phyloP scores from a whole-genome alignment of 768 basidiomycete genomes.

The Phaeotremella skinneri region DNA sequence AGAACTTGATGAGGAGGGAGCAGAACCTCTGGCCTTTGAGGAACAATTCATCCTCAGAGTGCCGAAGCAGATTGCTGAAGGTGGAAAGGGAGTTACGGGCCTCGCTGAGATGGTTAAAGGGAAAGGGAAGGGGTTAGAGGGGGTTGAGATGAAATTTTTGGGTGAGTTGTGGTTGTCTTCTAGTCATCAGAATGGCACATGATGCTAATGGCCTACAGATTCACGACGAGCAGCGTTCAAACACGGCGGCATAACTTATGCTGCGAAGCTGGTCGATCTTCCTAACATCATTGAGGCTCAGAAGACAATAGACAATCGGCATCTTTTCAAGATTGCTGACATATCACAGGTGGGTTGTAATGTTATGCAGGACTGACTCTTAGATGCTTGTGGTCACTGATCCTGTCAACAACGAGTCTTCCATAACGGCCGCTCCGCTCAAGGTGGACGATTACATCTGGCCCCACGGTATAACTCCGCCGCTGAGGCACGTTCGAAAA shows the following conservation, averaged over 20 bases:
- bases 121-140: constrained; percentile 68
- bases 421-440: constrained; percentile 73
- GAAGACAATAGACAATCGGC: constrained; percentile 92
- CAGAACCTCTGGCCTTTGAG: constrained; percentile 85
- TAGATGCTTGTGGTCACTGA: constrained; percentile 89
- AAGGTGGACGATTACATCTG: constrained; percentile 95
- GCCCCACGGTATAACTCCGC: constrained; percentile 94
- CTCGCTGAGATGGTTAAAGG: constrained; percentile 76
- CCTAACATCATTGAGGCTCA: constrained; percentile 92
- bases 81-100: constrained; percentile 36
- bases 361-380: not conserved
- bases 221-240: constrained; percentile 87
- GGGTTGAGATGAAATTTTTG: constrained; percentile 98
- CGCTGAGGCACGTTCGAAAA: constrained; percentile 83
- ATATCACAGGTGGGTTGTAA: constrained; percentile 76
- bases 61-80: constrained; percentile 64
- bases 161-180: constrained; percentile 56
- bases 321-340: constrained; percentile 98
- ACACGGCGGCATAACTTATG: constrained; percentile 72
- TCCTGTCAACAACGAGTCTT: constrained; percentile 55
- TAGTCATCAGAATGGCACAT: not conserved
- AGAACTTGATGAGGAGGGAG: constrained; percentile 91
- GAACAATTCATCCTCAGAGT: constrained; percentile 93
- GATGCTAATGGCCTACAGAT: constrained; percentile 57
- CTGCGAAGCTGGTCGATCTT: constrained; percentile 91